A percentile compares a stretch with the other conserved stretches of the same genome.
Evolutionary conservation across 1,284 basidiomycete species (phyloP).

Genomic region (Rhodotorula sp.): DNA sequence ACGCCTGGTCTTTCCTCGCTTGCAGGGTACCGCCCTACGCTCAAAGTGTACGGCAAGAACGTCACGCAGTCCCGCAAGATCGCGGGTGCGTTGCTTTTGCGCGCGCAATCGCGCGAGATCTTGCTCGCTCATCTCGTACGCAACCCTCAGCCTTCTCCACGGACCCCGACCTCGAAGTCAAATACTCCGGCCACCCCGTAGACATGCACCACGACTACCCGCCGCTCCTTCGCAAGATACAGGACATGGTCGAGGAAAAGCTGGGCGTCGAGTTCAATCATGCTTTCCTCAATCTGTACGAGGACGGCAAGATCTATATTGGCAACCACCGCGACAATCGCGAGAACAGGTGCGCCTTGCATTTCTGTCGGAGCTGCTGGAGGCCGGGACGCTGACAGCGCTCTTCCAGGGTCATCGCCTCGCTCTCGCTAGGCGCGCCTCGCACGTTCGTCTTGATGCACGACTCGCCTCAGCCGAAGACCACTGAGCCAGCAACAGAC

Average conservation of each 20-base stretch:
- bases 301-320: constrained; percentile 49
- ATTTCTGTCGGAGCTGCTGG: not conserved
- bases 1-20: not conserved
- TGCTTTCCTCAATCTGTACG: constrained; percentile 57
- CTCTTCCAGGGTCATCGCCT: constrained; percentile 54
- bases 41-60: constrained; percentile 57
- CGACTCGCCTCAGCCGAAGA: constrained; percentile 40
- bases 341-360: constrained; percentile 45
- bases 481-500: not conserved
- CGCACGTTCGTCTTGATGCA: constrained; percentile 56
- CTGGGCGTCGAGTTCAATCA: constrained; percentile 56
- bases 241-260: constrained; percentile 48
- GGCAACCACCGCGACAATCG: constrained; percentile 51
- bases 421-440: constrained; percentile 54
- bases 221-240: constrained; percentile 50
- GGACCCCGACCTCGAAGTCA: constrained; percentile 48
- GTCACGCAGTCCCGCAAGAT: constrained; percentile 55
- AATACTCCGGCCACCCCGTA: constrained; percentile 53
- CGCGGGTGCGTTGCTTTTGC: constrained; percentile 42
- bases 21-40: constrained; percentile 54
- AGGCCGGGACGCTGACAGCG: not conserved
- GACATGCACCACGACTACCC: constrained; percentile 53
- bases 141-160: constrained; percentile 53
- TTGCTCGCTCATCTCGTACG: not conserved
- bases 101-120: too few species aligned